Evolutionary conservation across 1,139 yeast species (phyloP), one percentile per base, ranked within the genome.

Genomic region (Hyphopichia pseudoburtonii): DNA sequence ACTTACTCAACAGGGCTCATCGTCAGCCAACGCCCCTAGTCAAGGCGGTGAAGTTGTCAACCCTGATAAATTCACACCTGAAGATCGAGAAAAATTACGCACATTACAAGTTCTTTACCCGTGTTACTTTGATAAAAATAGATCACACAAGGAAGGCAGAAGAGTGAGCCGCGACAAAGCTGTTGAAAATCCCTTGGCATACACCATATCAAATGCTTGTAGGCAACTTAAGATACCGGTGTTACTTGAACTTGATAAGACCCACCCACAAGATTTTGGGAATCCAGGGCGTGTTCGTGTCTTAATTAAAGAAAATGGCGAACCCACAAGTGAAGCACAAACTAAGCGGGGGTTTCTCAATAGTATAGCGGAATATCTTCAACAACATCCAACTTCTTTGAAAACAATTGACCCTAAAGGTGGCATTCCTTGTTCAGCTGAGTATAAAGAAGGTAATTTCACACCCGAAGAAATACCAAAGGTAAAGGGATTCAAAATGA

Each of bases 221-320:
- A 64, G 64, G 42, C 61, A 47, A 52, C 66, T 67, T 47, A 54
- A 76, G 48, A 56, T 81, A 38, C 85, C 85, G 2, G 70, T 67
- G 2, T 68, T 82, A 38, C 70, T 80, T 44, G 92, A 86, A 61
- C 80, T 92, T 45, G 88, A 85, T 44, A 92, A 89, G 63, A 65
- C 85, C 3, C 98, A 92, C 62, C 98, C 98, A 9, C 96, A 89
- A 58, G 98, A 92, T 64, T 92, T 86, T 76, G 96, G 97, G 44
- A 92, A 92, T 56, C 95, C 97, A 2, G 98, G 98, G 11, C 76
- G 97, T 51, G 92, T 92, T 27, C 76, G 96, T 49, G 86, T 89
- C 16, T 65, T 80, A 34, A 50, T 86, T 28, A 82, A 79, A 51
- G 73, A 73, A 42, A 60, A 70, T 23, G 64, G 63, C 33, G 57